phyloP scores from a whole-genome alignment of 495 filamentous ascomycete genomes.

The Hapsidospora chrysogenum region DNA sequence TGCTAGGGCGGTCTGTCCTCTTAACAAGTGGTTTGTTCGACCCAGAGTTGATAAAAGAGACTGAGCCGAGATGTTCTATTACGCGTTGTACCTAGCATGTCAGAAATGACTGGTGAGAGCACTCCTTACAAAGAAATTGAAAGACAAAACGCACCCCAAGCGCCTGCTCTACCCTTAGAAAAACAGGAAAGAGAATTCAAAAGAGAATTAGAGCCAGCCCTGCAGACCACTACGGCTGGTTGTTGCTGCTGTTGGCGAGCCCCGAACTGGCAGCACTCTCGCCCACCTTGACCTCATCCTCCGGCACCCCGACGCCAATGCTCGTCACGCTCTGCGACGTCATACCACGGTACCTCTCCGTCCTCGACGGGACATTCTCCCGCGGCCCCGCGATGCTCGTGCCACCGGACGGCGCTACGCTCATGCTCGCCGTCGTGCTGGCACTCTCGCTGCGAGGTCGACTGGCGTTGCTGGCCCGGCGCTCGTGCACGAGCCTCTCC shows the following conservation, averaged over 20 bases:
- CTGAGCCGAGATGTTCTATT: too few species aligned
- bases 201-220: too few species aligned
- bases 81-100: too few species aligned
- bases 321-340: constrained; percentile 17
- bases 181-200: too few species aligned
- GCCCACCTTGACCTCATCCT: constrained; percentile 33
- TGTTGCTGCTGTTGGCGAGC: constrained; percentile 4
- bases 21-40: too few species aligned
- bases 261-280: constrained; percentile 39
- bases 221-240: not conserved
- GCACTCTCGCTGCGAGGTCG: constrained; percentile 19
- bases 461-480: constrained; percentile 25
- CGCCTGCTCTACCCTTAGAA: too few species aligned
- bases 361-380: constrained; percentile 4
- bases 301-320: constrained; percentile 25
- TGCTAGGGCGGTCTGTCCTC: too few species aligned
- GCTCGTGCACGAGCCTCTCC: constrained; percentile 35
- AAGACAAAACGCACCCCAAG: too few species aligned
- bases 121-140: too few species aligned
- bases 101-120: too few species aligned
- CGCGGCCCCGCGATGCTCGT: constrained; percentile 14
- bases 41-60: too few species aligned
- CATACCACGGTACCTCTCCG: constrained; percentile 10
- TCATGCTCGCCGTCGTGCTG: constrained; percentile 18
- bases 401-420: constrained; percentile 5